Percentiles rank a stretch among this genome's conserved stretches.
Conservation (phyloP, 1,284 basidiomycete genomes). For the Neotropicomus parvogracilis region DNA sequence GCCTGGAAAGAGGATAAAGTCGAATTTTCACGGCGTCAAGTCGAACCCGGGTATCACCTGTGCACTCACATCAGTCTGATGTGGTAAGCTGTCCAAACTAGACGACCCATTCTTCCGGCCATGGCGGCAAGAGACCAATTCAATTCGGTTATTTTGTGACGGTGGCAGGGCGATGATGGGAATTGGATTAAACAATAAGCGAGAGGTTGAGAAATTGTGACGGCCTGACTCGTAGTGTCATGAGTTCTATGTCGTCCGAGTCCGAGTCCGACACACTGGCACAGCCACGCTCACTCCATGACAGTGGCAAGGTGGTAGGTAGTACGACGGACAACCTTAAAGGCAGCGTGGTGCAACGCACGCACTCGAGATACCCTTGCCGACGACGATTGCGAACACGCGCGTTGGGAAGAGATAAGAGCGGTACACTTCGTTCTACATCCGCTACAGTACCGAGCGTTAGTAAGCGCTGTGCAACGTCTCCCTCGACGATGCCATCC, state of each 20-base stretch:
- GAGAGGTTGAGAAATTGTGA: not conserved
- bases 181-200: not conserved
- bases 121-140: constrained; percentile 13
- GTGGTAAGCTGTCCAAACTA: constrained; percentile 4
- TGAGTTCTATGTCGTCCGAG: not conserved
- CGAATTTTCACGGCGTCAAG: constrained; percentile 13
- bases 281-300: constrained; percentile 2
- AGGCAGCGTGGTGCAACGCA: too few relatives aligned
- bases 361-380: not conserved
- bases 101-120: constrained; percentile 1
- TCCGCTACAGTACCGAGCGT: not conserved
- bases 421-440: too few relatives aligned
- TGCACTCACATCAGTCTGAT: constrained; percentile 16
- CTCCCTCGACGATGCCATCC: constrained; percentile 4
- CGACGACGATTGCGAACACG: not conserved
- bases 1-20: constrained; percentile 19
- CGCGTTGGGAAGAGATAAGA: too few relatives aligned
- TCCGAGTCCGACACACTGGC: not conserved
- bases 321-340: too few relatives aligned
- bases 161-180: not conserved
- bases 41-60: constrained; percentile 18
- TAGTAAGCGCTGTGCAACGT: not conserved
- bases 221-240: not conserved
- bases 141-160: constrained; percentile 16
- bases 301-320: too few relatives aligned